A percentile compares a stretch with the other conserved stretches of the same genome.
Evolutionary conservation across 768 basidiomycete genomes (phyloP).

Genomic region (Cantharellus cinnabarinus): DNA sequence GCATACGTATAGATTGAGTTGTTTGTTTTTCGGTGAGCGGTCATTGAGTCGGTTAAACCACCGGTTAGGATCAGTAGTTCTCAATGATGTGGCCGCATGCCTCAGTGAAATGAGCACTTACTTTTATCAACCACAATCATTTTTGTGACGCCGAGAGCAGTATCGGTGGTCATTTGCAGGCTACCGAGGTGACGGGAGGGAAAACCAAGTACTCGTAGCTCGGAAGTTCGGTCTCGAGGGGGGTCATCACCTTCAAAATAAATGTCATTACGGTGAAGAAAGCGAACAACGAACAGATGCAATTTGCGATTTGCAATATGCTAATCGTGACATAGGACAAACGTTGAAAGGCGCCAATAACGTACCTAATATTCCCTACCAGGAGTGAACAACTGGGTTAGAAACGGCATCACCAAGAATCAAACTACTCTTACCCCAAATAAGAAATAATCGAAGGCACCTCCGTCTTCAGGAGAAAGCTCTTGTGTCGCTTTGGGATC

Average conservation of each 20-base stretch:
- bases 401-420: not conserved
- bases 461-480: slow-evolving; percentile 59
- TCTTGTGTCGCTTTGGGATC: slow-evolving; percentile 66
- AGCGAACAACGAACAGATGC: not conserved
- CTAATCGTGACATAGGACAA: not conserved
- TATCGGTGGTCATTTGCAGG: slow-evolving; percentile 97
- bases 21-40: no score
- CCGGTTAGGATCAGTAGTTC: no score
- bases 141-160: slow-evolving; percentile 47
- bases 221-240: slow-evolving; percentile 77
- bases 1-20: not conserved
- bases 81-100: not conserved
- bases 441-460: slow-evolving; percentile 67
- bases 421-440: slow-evolving; percentile 44
- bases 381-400: not conserved
- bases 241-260: slow-evolving; percentile 66
- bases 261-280: no score
- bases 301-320: not conserved
- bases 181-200: slow-evolving; percentile 67
- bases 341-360: not conserved
- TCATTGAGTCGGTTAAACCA: no score
- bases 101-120: slow-evolving; percentile 1
- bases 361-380: slow-evolving; percentile 43
- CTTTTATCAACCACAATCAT: slow-evolving; percentile 15
- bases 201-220: slow-evolving; percentile 73